phyloP scores from a whole-genome alignment of 2,329 filamentous ascomycete species.

The Grosmannia penicillata region DNA sequence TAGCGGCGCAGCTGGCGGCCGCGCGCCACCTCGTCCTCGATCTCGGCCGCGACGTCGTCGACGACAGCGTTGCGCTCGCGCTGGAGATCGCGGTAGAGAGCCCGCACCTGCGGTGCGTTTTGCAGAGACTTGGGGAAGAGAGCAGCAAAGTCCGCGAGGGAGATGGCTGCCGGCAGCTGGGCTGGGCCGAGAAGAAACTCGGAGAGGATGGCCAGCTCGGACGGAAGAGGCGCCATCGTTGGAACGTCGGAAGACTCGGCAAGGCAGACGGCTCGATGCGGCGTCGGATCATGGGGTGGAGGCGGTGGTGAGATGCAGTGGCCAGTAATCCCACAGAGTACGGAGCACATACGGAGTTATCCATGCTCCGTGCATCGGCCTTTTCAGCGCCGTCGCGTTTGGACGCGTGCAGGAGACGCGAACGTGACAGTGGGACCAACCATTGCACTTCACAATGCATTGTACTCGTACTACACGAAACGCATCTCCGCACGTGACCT shows the following conservation, averaged over 20 bases:
- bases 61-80: constrained; percentile 54
- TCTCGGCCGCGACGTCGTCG: constrained; percentile 50
- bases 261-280: not conserved
- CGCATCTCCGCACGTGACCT: not conserved
- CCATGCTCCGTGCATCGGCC: too few relatives aligned
- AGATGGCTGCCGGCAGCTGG: constrained; percentile 56
- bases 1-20: constrained; percentile 44
- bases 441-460: too few relatives aligned
- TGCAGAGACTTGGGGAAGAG: constrained; percentile 59
- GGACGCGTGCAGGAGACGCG: too few relatives aligned
- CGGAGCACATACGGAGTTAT: too few relatives aligned
- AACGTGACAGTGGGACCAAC: too few relatives aligned
- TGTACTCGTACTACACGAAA: too few relatives aligned
- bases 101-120: constrained; percentile 49
- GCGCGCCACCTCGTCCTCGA: constrained; percentile 45
- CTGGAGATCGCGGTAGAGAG: constrained; percentile 68
- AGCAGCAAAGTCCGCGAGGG: constrained; percentile 59
- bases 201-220: constrained; percentile 59
- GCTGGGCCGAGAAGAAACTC: constrained; percentile 69
- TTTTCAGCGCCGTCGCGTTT: too few relatives aligned
- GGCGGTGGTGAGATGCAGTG: too few relatives aligned
- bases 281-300: too few relatives aligned
- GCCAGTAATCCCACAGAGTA: too few relatives aligned
- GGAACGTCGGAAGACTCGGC: not conserved
- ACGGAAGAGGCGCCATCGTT: constrained; percentile 45